Percentiles rank a stretch among this genome's conserved stretches.
These are phyloP conservation scores for Calocybe cyanea DNA, from an alignment of 768 basidiomycete genomes.

Conservation along the genomic window DNA sequence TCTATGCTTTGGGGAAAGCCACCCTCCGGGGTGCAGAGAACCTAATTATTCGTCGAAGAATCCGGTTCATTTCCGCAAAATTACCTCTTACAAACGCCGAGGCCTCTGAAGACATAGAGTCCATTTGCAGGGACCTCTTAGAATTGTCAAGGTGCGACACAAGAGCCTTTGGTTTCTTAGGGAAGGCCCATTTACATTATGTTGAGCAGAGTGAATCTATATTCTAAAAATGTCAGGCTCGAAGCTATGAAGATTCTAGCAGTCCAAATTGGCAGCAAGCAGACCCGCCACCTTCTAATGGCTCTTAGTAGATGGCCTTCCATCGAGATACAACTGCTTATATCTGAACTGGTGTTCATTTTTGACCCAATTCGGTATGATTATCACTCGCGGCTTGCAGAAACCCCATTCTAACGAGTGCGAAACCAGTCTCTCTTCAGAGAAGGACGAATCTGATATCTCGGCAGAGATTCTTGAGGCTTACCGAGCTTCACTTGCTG, in stretches of 20 bases:
- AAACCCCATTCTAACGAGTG: background rate
- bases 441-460: too few species aligned
- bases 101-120: slow-evolving; percentile 11
- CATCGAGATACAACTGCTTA: slow-evolving; percentile 8
- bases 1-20: slow-evolving; percentile 23
- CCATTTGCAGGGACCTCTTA: slow-evolving; percentile 22
- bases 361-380: slow-evolving; percentile 7
- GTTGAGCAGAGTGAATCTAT: slow-evolving; percentile 2
- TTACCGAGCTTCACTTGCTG: slow-evolving; percentile 1
- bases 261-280: slow-evolving; percentile 6
- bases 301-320: slow-evolving; percentile 6
- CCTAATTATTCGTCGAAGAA: slow-evolving; percentile 19
- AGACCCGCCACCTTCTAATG: slow-evolving; percentile 4
- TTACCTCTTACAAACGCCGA: slow-evolving; percentile 5
- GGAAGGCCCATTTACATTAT: background rate
- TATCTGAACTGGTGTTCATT: too few species aligned
- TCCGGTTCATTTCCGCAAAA: slow-evolving; percentile 12
- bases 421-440: background rate
- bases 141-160: slow-evolving; percentile 22
- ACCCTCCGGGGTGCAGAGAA: slow-evolving; percentile 23
- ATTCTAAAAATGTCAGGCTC: slow-evolving; percentile 2
- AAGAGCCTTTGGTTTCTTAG: background rate
- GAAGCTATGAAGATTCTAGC: slow-evolving; percentile 8
- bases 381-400: background rate
- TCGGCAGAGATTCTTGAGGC: background rate